Evolutionary conservation across 208 protist species (phyloP).

Genomic region (Trypanosoma lewisi): DNA sequence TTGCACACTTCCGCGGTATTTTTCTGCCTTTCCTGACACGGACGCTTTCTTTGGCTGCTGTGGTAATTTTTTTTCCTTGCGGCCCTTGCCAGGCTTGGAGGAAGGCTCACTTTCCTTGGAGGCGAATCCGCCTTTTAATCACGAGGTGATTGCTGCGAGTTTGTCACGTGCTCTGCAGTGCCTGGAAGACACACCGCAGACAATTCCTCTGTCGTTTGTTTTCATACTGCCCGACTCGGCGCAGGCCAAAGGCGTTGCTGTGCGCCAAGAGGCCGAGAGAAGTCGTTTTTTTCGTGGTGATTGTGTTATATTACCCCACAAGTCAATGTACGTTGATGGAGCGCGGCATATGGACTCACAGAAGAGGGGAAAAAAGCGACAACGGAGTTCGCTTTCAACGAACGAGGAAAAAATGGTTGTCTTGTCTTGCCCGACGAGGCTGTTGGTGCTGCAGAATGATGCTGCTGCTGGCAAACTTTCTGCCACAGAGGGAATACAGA

Average conservation of each 20-base stretch:
- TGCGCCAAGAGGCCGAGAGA: slow-evolving; percentile 25
- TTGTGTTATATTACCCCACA: slow-evolving; percentile 16
- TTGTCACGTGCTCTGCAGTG: slow-evolving; percentile 32
- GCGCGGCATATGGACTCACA: slow-evolving; percentile 4
- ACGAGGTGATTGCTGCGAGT: slow-evolving; percentile 36
- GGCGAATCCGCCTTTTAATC: slow-evolving; percentile 44
- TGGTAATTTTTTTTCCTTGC: slow-evolving; percentile 36
- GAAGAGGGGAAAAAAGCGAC: background rate
- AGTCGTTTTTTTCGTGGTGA: slow-evolving; percentile 34
- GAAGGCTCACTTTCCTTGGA: slow-evolving; percentile 22
- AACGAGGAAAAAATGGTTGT: slow-evolving; percentile 17
- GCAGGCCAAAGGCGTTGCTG: slow-evolving; percentile 26
- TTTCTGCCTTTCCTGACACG: slow-evolving; percentile 38
- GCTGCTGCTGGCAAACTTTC: slow-evolving; percentile 14
- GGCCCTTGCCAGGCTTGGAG: background rate
- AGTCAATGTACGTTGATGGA: slow-evolving; percentile 35
- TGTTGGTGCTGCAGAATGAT: slow-evolving; percentile 40
- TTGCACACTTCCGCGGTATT: slow-evolving; percentile 33
- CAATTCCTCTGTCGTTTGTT: slow-evolving; percentile 26
- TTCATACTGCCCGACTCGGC: slow-evolving; percentile 36
- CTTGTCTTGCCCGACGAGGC: slow-evolving; percentile 35
- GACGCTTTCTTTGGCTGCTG: slow-evolving; percentile 42
- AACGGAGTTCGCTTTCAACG: background rate
- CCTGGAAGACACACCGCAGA: slow-evolving; percentile 10
- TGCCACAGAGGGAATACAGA: slow-evolving; percentile 6